A percentile compares a stretch with the other conserved stretches of the same genome.
These are phyloP conservation scores for Pichia deserticola DNA, from an alignment of 805 yeast species.

Conservation along the genomic window DNA sequence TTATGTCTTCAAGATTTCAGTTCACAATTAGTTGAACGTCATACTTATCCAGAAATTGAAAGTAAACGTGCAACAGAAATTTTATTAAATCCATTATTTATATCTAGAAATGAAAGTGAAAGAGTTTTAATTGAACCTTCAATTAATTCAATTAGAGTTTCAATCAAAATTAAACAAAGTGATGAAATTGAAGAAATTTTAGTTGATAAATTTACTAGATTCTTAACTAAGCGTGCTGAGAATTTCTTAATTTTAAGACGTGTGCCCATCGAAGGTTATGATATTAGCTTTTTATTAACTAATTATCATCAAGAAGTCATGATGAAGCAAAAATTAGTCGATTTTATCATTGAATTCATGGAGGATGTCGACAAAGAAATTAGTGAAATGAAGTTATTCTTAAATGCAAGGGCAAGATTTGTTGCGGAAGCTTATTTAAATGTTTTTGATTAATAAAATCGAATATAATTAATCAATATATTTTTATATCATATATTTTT, in stretches of 20 bases:
- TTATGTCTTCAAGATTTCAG: conserved; percentile 88
- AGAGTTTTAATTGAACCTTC: conserved; percentile 89
- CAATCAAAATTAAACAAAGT: conserved; percentile 91
- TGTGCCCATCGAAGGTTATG: conserved; percentile 84
- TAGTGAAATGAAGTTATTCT: conserved; percentile 94
- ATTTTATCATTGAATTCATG: conserved; percentile 96
- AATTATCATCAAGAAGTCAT: conserved; percentile 92
- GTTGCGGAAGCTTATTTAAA: conserved; percentile 94
- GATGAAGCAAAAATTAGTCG: conserved; percentile 92
- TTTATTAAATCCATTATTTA: conserved; percentile 77
- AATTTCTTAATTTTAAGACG: conserved; percentile 87
- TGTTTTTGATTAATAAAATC: conserved; percentile 59
- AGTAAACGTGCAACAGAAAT: conserved; percentile 77
- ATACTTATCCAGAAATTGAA: conserved; percentile 94
- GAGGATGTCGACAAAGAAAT: conserved; percentile 98
- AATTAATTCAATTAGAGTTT: conserved; percentile 84
- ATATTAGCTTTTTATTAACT: conserved; percentile 87
- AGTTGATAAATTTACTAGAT: conserved; percentile 91
- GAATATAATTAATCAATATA: neutral
- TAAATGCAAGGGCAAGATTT: conserved; percentile 95
- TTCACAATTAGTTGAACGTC: conserved; percentile 93
- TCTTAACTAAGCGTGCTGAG: conserved; percentile 93
- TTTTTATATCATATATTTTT: too few species aligned
- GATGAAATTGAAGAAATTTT: conserved; percentile 94
- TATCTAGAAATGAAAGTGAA: conserved; percentile 91